Base-by-base conservation (phyloP, 176 grass and related monocot genomes). In the Aegilops speltoides region DNA sequence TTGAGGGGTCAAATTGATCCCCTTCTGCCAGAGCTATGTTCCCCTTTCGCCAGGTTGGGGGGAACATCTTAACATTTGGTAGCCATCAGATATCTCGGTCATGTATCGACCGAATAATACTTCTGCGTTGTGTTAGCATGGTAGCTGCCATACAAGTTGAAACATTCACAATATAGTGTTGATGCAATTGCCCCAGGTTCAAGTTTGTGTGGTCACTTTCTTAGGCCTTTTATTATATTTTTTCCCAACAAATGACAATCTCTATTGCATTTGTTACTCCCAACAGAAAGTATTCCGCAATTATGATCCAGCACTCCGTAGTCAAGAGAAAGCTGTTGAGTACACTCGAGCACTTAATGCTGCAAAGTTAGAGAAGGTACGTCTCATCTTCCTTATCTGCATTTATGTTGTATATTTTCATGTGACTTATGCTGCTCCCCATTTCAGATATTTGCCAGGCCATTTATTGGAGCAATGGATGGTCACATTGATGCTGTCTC, bases 381-480 rank as follows among this genome's bases (percentile, higher is more conserved):
- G 56, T 1, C 15, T 48, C 16, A 45, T 68, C 36, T 82, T 59
- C 36, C 62, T 77, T 25, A 0, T 77, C 11, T 31, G 46, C 20
- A 43, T 69, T 79, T 38, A 7, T 74, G 76, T 82, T 41, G 15
- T 61, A 34, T 34, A 19, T 56, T 68, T 78, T 14, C 57, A 59
- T 76, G 23, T 77, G 4, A 63, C 40, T 36, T 75, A 88, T 50
- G 40, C 40, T 80, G 76, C n/a, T 24, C 34, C 80, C 75, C 36
- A 25, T 72, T 77, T 57, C 77, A 99, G 94, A 96, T 99, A 94
- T 99, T 99, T 94, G 90, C 97, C 17, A 99, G 28, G 77, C 92
- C 97, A 85, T 99, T 99, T 89, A 66, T 99, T 74, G 94, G 97
- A 80, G 97, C 94, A 64, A 99, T 99, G 97, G 92, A 99, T 80